Base-by-base conservation (phyloP, 768 basidiomycete genomes). In the Phylloporus sp. region DNA sequence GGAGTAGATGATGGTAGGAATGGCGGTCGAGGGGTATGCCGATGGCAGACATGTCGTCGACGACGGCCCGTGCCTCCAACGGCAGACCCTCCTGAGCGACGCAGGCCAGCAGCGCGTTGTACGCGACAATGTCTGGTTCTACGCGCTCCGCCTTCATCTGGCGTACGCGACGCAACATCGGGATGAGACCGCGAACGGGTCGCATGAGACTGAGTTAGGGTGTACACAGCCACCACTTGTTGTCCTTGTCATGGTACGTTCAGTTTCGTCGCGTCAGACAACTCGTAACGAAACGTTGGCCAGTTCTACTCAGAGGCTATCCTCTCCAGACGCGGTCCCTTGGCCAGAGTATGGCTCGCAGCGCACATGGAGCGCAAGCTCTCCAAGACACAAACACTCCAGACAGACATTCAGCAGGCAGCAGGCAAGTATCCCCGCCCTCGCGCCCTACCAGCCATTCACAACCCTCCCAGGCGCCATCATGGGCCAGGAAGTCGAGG, bases 281-380 rank as follows among this genome's bases (percentile, higher is more conserved):
- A 7, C 27, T 24, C 31, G 9, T 42, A 13, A 41, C n/a, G 6
- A 22, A 10, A 6, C 18, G 2, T n/a, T 5, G 27, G 22, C 31
- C 27, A 90, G 90, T 93, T 93, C 67, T 94, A 90, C 64, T 92
- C 91, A 40, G 92, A 96, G 64, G 84, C 90, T 28, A 91, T 98
- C 67, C 78, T 96, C 55, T 90, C 91, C 37, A 86, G 92, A 58
- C 85, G 91, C 46, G 94, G 95, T 35, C 90, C 95, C 4, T 75
- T 99, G 31, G 95, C 92, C 28, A 90, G 86, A 72, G 92, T 99
- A 74, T 99, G 96, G 96, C 85, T 99, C 44, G 94, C 95, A 33
- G 95, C 96, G 2, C 95, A 97, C 76, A 93, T 95, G 84, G 93
- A 97, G 69, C 82, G 91, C 61, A 97, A 97, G 73, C 82, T 99